Percentiles rank a stretch among this genome's conserved stretches.
Evolutionary conservation across 192 early-diverging fungal genomes (phyloP).

Genomic region (Martensiomyces pterosporus): DNA sequence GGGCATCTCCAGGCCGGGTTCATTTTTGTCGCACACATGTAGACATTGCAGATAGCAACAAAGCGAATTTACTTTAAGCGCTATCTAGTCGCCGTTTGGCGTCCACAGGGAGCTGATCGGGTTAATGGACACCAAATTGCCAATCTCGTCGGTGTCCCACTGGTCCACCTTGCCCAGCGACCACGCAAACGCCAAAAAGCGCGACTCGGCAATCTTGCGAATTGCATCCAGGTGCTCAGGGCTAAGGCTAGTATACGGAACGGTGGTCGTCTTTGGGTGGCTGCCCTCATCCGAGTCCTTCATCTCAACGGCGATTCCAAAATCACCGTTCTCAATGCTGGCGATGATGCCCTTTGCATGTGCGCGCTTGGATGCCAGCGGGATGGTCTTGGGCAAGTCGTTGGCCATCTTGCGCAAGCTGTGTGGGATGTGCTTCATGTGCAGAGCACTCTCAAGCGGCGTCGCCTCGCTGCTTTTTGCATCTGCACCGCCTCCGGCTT

Average conservation of each 20-base stretch:
- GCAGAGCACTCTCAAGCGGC: conserved; percentile 19
- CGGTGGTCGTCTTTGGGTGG: conserved; percentile 9
- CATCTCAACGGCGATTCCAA: conserved; percentile 48
- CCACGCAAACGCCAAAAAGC: conserved; percentile 58
- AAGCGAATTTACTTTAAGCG: neutral
- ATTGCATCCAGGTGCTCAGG: conserved; percentile 36
- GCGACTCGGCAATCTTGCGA: conserved; percentile 53
- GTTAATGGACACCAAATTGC: conserved; percentile 53
- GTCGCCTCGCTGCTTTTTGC: conserved; percentile 5
- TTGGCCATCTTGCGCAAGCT: conserved; percentile 49
- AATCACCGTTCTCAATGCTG: conserved; percentile 44
- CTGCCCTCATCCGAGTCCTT: conserved; percentile 8
- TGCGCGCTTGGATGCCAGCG: conserved; percentile 46
- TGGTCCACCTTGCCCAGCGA: conserved; percentile 32
- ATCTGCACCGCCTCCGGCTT: too few relatives aligned
- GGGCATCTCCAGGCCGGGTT: too few relatives aligned
- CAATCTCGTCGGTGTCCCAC: conserved; percentile 50
- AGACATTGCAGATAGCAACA: neutral
- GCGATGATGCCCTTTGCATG: conserved; percentile 37
- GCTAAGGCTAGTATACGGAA: conserved; percentile 37
- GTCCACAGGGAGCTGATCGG: conserved; percentile 55
- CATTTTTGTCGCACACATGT: too few relatives aligned
- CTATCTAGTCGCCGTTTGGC: conserved; percentile 16
- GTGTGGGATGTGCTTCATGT: conserved; percentile 37
- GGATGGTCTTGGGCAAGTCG: conserved; percentile 51